These are phyloP conservation scores for Leishmania guyanensis DNA, from an alignment of 208 protist genomes.

Conservation along the genomic window DNA sequence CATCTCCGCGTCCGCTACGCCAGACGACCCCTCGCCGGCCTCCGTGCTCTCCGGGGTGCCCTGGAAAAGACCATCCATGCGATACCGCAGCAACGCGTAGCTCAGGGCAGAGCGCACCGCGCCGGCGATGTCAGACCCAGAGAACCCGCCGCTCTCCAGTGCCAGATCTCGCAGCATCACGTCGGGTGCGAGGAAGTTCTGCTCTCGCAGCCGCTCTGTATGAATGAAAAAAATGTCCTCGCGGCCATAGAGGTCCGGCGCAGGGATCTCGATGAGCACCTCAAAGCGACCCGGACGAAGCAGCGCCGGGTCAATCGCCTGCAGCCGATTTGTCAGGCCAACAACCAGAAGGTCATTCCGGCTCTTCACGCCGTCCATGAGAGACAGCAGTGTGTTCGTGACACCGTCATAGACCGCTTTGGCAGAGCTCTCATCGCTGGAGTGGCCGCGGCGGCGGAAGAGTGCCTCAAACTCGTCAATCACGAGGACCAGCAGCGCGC, in stretches of 20 bases:
- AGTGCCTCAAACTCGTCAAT: slow-evolving; percentile 99
- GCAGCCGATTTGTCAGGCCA: slow-evolving; percentile 93
- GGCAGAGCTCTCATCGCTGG: slow-evolving; percentile 92
- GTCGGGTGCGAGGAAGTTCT: slow-evolving; percentile 66
- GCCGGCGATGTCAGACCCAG: slow-evolving; percentile 95
- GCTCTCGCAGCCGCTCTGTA: slow-evolving; percentile 86
- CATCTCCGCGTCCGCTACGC: not conserved
- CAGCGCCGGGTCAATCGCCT: slow-evolving; percentile 92
- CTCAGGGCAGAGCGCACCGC: slow-evolving; percentile 82
- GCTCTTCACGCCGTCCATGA: slow-evolving; percentile 92
- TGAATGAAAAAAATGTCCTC: slow-evolving; percentile 93
- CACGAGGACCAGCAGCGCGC: slow-evolving; percentile 98
- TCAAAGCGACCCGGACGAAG: slow-evolving; percentile 94
- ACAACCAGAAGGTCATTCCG: slow-evolving; percentile 94
- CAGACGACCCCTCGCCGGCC: not conserved
- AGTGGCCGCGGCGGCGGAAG: slow-evolving; percentile 93
- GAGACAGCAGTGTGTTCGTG: slow-evolving; percentile 98
- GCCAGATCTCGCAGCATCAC: slow-evolving; percentile 95
- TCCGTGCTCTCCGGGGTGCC: not conserved
- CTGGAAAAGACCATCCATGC: slow-evolving; percentile 24
- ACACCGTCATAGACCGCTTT: slow-evolving; percentile 97
- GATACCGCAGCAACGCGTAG: slow-evolving; percentile 77
- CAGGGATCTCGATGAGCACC: slow-evolving; percentile 90
- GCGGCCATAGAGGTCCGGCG: slow-evolving; percentile 81
- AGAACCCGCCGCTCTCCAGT: slow-evolving; percentile 96